Conservation (phyloP, 2,329 filamentous ascomycete genomes). For the Hypoxylon sp. region DNA sequence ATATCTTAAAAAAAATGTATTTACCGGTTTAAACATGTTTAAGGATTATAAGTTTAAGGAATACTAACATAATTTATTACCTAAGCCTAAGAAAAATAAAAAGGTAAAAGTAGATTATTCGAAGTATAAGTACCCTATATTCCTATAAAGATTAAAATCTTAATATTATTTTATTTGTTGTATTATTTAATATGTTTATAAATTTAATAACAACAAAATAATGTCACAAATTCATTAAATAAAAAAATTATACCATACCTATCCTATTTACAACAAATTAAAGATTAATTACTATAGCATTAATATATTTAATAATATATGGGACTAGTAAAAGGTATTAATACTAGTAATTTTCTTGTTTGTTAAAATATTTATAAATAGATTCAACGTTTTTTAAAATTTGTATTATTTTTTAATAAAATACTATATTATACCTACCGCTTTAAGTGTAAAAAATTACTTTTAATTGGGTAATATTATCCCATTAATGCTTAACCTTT, state of each 20-base stretch:
- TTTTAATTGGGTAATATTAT: constrained; percentile 2
- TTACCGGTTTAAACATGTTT: not conserved
- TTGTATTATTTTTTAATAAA: constrained; percentile 14
- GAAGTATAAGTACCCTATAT: not conserved
- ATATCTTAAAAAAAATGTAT: not conserved
- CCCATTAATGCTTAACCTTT: not conserved
- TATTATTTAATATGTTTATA: not conserved
- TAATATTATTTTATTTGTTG: constrained; percentile 3
- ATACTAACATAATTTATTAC: no score
- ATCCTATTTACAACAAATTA: not conserved
- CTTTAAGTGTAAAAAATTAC: not conserved
- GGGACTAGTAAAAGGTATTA: not conserved
- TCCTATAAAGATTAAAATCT: not conserved
- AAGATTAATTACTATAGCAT: not conserved
- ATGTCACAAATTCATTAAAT: not conserved
- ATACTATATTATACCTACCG: not conserved
- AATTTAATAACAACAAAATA: not conserved
- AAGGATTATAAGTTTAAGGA: no score
- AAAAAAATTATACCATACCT: not conserved
- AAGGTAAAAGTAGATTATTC: not conserved
- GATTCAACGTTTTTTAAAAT: constrained; percentile 6
- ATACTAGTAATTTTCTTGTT: not conserved
- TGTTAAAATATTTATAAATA: not conserved
- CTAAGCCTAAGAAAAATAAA: not conserved
- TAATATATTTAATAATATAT: not conserved